Evolutionary conservation across 805 yeast genomes (phyloP), one percentile per base, ranked within the genome.

Genomic region (Cyberlindnera amylophila): DNA sequence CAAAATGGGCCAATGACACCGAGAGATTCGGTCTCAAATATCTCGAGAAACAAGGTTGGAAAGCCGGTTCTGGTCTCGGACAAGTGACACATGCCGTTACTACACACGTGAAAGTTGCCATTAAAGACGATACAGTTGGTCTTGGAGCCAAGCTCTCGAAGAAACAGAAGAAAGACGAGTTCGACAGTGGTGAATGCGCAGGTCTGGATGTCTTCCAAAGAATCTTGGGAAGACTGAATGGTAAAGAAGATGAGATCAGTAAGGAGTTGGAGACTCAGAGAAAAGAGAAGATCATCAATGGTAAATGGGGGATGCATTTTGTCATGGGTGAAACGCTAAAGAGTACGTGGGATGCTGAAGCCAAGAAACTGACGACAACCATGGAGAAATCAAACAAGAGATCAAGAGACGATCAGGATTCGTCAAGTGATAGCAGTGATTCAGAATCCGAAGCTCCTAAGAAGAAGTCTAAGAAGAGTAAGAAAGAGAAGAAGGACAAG

Each of bases 151-250:
- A 77, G 50, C 66, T 82, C 33, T 77, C 79, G 11, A 72, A 73
- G 53, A 72, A 73, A 41, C 71, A 69, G 32, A 75, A 77, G 52
- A 74, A 69, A 34, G 93, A 82, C 52, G 86, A 78, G 50, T 79
- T 82, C 53, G 88, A 82, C 53, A 75, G 79, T 50, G 95, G 87
- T 44, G 95, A 87, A 51, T 81, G 91, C 51, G 85, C 89, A 10
- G 96, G 97, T 4, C 71, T 91, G 32, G 98, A 93, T 62, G 96
- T 84, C 3, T 91, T 93, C 60, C 99, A 91, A 67, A 74, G 95
- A 53, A 76, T 91, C 35, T 69, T 91, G 48, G 97, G 97, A 10
- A 76, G 89, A 59, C 72, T 91, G 48, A 91, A 91, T 60, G 97
- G 97, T 36, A 84, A 81, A 52, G 91, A 83, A 56, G 84, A 79